Evolutionary conservation across 23 red algal genomes (phyloP), one percentile per base, ranked within the genome.

Genomic region (Gracilaria domingensis): DNA sequence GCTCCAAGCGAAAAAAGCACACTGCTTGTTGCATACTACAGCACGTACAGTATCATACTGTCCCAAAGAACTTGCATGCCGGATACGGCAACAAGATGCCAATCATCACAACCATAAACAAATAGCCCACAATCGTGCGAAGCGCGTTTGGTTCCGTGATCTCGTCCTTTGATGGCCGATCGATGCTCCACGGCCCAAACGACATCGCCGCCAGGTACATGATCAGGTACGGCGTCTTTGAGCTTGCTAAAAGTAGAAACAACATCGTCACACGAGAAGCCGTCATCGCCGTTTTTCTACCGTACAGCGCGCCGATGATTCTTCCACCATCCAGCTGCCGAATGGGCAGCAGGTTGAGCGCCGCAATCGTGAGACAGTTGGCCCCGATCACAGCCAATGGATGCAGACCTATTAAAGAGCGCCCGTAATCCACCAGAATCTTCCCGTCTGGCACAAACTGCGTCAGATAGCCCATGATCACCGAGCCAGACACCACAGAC

Each of bases 31-130:
- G 24, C 4, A 30, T 11, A 62, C 29, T 2, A 30, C 59, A 9
- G 29, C 26, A 62, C 9, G 18, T 62, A n/a, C n/a, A n/a, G 8
- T 51, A 75, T 88, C 77, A 90, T 37, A 81, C 30, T 57, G 87
- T 90, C 57, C 87, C 87, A 51, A 80, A 90, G 44, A 90, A 90
- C 62, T 80, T 81, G n/a, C 50, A 81, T 12, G 73, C 57, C 2
- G 95, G 91, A 51, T 81, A 91, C 4, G 95, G 95, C 64, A 90
- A 32, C 81, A 98, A 36, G 23, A 93, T 45, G 8, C 72, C 72
- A 77, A 93, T 66, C 95, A 98, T 98, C 32, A 93, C n/a, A 38
- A 94, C 74, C 83, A 98, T 84, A 72, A 95, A 81, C 34, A 91
- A 29, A 65, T 91, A 98, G 1, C 90, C 95, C 51, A 93, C 77